These are phyloP conservation scores for Erigeron canadensis DNA, from an alignment of 129 eudicot species.

Conservation along the genomic window DNA sequence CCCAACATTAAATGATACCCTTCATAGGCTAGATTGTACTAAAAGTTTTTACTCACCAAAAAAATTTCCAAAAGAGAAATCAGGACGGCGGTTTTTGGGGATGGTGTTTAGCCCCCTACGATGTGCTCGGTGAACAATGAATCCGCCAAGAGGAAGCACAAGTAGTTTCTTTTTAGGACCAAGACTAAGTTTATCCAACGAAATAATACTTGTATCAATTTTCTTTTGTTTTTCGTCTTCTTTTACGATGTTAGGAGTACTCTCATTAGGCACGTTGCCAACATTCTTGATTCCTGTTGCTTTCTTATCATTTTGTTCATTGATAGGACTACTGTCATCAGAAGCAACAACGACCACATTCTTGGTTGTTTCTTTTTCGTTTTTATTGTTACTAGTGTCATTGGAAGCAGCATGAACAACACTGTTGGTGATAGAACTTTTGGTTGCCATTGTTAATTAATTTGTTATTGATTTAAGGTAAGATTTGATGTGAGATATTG, in stretches of 20 bases:
- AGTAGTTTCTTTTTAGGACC: constrained; percentile 57
- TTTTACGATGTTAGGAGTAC: neutral
- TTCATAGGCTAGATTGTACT: neutral
- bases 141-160: constrained; percentile 45
- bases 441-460: neutral
- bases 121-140: constrained; percentile 43
- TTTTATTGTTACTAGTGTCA: constrained; percentile 9
- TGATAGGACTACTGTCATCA: neutral
- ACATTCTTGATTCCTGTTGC: neutral
- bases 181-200: constrained; percentile 38
- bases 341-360: constrained; percentile 9
- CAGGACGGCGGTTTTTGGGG: constrained; percentile 25
- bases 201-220: too few relatives aligned
- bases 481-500: neutral
- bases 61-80: constrained; percentile 22
- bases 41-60: constrained; percentile 19
- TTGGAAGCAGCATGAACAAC: neutral
- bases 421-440: neutral
- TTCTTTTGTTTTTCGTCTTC: neutral
- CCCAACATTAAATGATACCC: neutral
- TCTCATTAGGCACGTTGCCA: neutral
- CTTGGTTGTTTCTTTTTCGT: neutral
- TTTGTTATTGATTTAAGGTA: neutral
- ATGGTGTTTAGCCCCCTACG: neutral
- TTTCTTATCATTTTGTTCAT: neutral